These are phyloP conservation scores for Didymellaceae sp. DNA, from an alignment of 2,329 filamentous ascomycete genomes.

Conservation along the genomic window DNA sequence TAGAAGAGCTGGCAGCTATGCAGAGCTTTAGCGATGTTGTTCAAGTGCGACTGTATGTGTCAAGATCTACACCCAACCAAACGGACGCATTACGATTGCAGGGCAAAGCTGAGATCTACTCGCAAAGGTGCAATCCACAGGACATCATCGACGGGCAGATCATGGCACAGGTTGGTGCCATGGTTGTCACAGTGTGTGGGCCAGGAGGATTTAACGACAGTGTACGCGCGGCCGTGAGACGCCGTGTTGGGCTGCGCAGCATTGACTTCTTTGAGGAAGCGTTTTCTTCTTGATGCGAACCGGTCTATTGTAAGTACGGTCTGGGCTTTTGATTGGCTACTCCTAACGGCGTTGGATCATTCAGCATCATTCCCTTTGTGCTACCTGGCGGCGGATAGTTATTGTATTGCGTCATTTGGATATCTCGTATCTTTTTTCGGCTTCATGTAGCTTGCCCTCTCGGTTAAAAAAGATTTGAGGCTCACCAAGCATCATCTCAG, in stretches of 20 bases:
- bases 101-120: conserved; percentile 76
- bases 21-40: conserved; percentile 80
- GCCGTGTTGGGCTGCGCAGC: conserved; percentile 65
- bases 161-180: conserved; percentile 77
- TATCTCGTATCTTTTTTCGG: too few relatives aligned
- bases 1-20: conserved; percentile 79
- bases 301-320: too few relatives aligned
- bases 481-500: too few relatives aligned
- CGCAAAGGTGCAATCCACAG: conserved; percentile 79
- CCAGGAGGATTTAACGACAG: conserved; percentile 74
- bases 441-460: too few relatives aligned
- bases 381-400: too few relatives aligned
- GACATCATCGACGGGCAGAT: conserved; percentile 79
- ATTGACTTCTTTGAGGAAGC: conserved; percentile 79
- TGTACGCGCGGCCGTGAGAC: conserved; percentile 69
- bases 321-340: too few relatives aligned
- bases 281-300: conserved; percentile 59
- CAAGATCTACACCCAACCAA: conserved; percentile 75
- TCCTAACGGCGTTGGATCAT: too few relatives aligned
- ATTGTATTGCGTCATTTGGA: too few relatives aligned
- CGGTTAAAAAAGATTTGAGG: too few relatives aligned
- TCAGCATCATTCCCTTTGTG: too few relatives aligned
- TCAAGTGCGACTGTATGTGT: conserved; percentile 84
- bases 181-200: conserved; percentile 82
- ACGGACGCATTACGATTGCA: conserved; percentile 64